These are phyloP conservation scores for Paraphaeosphaeria minitans DNA, from an alignment of 2,329 filamentous ascomycete species.

Conservation along the genomic window DNA sequence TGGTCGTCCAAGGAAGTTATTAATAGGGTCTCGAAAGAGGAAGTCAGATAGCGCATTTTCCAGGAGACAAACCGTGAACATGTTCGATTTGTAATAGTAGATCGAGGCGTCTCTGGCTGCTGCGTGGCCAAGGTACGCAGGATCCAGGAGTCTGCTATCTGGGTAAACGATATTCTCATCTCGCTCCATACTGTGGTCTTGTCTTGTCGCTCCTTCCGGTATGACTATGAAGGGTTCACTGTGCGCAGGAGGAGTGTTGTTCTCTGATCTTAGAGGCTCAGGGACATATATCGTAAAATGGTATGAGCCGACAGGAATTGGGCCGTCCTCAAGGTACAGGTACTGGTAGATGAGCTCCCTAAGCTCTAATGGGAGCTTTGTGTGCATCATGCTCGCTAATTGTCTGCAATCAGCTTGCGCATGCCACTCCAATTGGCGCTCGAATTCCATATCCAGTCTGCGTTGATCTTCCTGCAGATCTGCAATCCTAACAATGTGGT, in stretches of 20 bases:
- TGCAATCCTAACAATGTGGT: neutral
- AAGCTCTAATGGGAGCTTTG: constrained; percentile 26
- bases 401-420: constrained; percentile 21
- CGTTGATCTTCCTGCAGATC: neutral
- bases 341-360: constrained; percentile 28
- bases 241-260: neutral
- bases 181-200: constrained; percentile 27
- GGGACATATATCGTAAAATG: constrained; percentile 27
- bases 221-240: constrained; percentile 10
- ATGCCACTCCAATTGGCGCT: constrained; percentile 3
- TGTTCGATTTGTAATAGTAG: constrained; percentile 27
- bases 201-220: constrained; percentile 23
- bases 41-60: constrained; percentile 18
- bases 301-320: constrained; percentile 28
- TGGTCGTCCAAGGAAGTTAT: neutral
- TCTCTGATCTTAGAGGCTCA: neutral
- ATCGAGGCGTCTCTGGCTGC: constrained; percentile 22
- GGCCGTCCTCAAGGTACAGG: constrained; percentile 29
- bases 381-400: constrained; percentile 23
- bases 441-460: neutral
- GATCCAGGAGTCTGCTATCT: constrained; percentile 24
- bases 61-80: constrained; percentile 30
- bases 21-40: constrained; percentile 13
- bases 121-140: constrained; percentile 22
- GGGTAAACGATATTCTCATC: constrained; percentile 25